Percentiles rank a stretch among this genome's conserved stretches.
These are phyloP conservation scores for Nasturtium officinale DNA, from an alignment of 345 rosid genomes.

Conservation along the genomic window DNA sequence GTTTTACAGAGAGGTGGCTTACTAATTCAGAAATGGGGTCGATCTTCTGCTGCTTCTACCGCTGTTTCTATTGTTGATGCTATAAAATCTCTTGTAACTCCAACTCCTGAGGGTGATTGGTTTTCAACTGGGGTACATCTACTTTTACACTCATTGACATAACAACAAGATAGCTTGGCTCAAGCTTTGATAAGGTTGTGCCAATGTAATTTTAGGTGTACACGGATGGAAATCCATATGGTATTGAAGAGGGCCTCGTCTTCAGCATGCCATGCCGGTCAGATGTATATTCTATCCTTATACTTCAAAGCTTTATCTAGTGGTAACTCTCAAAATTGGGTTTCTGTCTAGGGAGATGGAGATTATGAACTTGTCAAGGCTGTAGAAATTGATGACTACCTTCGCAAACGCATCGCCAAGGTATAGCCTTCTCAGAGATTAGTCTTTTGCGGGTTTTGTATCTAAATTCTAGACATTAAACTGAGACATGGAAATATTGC, in stretches of 20 bases:
- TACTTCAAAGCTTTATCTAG: neutral
- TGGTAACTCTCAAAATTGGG: neutral
- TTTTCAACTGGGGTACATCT: conserved; percentile 87
- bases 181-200: conserved; percentile 16
- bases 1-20: conserved; percentile 86
- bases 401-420: conserved; percentile 76
- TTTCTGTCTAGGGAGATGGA: conserved; percentile 77
- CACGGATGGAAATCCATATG: conserved; percentile 86
- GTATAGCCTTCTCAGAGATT: conserved; percentile 45
- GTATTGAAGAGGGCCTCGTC: conserved; percentile 80
- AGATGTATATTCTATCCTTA: conserved; percentile 51
- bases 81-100: conserved; percentile 83
- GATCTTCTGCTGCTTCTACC: conserved; percentile 99
- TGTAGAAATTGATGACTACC: conserved; percentile 78
- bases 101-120: conserved; percentile 97
- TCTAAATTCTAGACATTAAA: conserved; percentile 2
- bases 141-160: neutral
- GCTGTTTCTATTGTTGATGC: conserved; percentile 91
- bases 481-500: conserved; percentile 29
- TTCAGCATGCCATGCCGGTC: conserved; percentile 99
- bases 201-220: conserved; percentile 59
- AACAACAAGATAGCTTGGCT: conserved; percentile 11
- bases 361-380: conserved; percentile 93
- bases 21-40: conserved; percentile 96
- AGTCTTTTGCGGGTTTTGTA: conserved; percentile 5